Evolutionary conservation across 2,329 filamentous ascomycete species (phyloP).

Genomic region (Fusarium falciforme): DNA sequence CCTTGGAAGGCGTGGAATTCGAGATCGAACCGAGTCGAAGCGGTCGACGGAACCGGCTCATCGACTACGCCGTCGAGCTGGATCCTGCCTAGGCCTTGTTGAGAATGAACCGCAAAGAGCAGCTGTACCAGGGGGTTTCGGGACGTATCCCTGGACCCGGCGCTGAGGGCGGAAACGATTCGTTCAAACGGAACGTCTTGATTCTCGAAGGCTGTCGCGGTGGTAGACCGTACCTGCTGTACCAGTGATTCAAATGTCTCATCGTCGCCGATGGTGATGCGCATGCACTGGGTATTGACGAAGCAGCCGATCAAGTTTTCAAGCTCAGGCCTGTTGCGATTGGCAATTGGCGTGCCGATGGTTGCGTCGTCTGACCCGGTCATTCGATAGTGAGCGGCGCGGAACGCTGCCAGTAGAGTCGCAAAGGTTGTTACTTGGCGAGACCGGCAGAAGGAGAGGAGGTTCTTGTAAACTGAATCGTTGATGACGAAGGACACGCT

Average conservation of each 20-base stretch:
- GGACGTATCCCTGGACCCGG: conserved; percentile 12
- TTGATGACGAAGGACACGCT: background rate
- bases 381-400: conserved; percentile 39
- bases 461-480: background rate
- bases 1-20: conserved; percentile 39
- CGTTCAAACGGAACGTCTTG: conserved; percentile 40
- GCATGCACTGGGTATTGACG: conserved; percentile 38
- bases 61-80: conserved; percentile 17
- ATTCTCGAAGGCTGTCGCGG: conserved; percentile 22
- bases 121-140: conserved; percentile 28
- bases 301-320: conserved; percentile 36
- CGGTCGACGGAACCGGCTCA: background rate
- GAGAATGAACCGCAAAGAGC: conserved; percentile 29
- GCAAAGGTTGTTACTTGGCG: too few species aligned
- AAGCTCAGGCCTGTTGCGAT: conserved; percentile 21
- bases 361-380: conserved; percentile 36
- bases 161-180: conserved; percentile 22
- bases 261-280: conserved; percentile 3
- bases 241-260: conserved; percentile 29
- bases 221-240: conserved; percentile 22
- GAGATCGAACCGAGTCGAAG: conserved; percentile 32
- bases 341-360: conserved; percentile 33
- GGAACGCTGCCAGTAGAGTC: conserved; percentile 31
- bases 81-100: conserved; percentile 2
- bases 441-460: conserved; percentile 17